Evolutionary conservation across 805 yeast genomes (phyloP), one percentile per base, ranked within the genome.

Genomic region (Candida ponderosae): DNA sequence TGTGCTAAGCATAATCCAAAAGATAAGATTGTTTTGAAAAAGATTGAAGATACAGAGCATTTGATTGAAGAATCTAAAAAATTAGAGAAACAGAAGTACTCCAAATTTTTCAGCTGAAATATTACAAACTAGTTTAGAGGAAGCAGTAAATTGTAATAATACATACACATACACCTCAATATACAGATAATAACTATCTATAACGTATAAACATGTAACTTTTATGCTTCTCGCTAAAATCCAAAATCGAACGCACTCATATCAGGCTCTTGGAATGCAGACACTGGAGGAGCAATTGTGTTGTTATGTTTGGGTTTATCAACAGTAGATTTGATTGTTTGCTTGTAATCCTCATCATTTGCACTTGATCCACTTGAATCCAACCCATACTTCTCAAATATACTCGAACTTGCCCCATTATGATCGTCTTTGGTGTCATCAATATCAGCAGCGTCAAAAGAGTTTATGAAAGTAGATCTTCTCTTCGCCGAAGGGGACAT

Each of bases 231-330:
- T n/a, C n/a, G n/a, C n/a, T n/a, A 54, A 32, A 52, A 54, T 10
- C 70, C 74, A 51, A 80, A 81, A 37, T 69, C 70, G 49, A 80
- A 81, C 0, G 85, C 71, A 53, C 81, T 76, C 88, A 82, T 79
- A 50, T 82, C 88, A 0, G 89, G 86, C 48, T 81, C 89, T 40
- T 68, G 71, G 53, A 78, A 79, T 27, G 70, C 73, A 3, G 66
- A 56, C n/a, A 65, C 62, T 4, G 81, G 79, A 1, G 81, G 77
- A 15, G 53, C 44, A 1, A 45, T 40, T 20, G 38, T 30, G 14
- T 29, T 29, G 18, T 16, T 29, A 29, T n/a, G 18, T 10, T n/a
- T n/a, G 8, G 4, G 6, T 19, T 32, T 32, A 3, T 14, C 3
- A 33, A 17, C 40, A 40, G 9, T 40, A 6, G 24, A 19, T 14